Conservation (phyloP, 2,329 filamentous ascomycete species). For the Colletotrichum echinochloae region DNA sequence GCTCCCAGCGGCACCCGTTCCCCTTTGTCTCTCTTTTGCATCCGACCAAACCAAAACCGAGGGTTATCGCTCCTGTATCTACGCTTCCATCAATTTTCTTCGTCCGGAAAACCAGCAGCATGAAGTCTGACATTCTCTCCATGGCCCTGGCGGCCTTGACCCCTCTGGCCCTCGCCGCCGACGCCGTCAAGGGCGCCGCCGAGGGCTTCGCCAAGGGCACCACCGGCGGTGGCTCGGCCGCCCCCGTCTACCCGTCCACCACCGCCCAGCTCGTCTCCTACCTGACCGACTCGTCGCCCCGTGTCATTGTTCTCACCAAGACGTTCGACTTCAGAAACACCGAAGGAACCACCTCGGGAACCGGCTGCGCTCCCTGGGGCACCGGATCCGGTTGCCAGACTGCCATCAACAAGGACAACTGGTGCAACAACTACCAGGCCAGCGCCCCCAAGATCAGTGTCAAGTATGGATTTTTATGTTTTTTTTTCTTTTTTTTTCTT, state of each 20-base stretch:
- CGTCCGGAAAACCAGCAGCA: constrained; percentile 17
- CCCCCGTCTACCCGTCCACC: constrained; percentile 64
- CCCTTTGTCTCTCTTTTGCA: constrained; percentile 28
- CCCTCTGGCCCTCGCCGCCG: constrained; percentile 37
- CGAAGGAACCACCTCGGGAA: constrained; percentile 8
- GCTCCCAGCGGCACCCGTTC: constrained; percentile 25
- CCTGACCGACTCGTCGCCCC: constrained; percentile 64
- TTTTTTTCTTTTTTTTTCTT: no score
- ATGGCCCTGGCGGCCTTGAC: constrained; percentile 37
- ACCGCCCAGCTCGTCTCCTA: constrained; percentile 69
- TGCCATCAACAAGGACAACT: constrained; percentile 70
- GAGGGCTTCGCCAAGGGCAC: constrained; percentile 54
- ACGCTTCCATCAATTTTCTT: neutral
- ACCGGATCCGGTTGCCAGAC: constrained; percentile 65
- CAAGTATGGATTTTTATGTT: no score
- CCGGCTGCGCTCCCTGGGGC: constrained; percentile 16
- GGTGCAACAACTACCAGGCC: constrained; percentile 70
- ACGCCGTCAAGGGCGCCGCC: constrained; percentile 56
- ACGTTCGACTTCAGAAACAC: constrained; percentile 62
- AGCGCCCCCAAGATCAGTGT: constrained; percentile 60
- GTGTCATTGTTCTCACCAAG: constrained; percentile 70
- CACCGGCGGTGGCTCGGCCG: constrained; percentile 69
- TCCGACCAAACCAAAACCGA: constrained; percentile 17
- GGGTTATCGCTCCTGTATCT: constrained; percentile 24
- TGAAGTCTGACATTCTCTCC: constrained; percentile 32